Base-by-base conservation (phyloP, 2,329 filamentous ascomycete species). In the Pseudogymnoascus sp. region DNA sequence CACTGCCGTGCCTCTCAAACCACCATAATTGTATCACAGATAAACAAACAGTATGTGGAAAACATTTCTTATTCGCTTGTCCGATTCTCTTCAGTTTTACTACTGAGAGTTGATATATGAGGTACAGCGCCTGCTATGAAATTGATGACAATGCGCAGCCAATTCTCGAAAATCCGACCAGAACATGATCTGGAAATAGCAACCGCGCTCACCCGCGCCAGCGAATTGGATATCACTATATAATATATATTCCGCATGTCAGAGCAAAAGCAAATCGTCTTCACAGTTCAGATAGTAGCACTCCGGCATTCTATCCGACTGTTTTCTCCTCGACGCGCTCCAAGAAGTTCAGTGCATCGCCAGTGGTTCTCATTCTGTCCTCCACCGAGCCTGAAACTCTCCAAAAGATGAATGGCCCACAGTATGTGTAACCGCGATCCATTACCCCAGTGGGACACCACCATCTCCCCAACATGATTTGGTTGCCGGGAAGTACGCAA, bases 381-480 rank as follows among this genome's bases (percentile, higher is more conserved):
- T 40, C 59, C 33, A 2, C 16, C 3, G 33, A 37, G 23, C 37
- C 37, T 2, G 59, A 60, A 40, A 74, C 69, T 35, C 71, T 72
- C 74, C 74, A 75, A 63, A 71, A 74, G 16, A 75, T 68, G 65
- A 75, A 75, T 1, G 74, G 74, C 0, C 74, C 74, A 28, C 63
- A 31, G 65, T 65, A 69, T 16, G 63, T 63, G 18, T 62, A 66
- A 4, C 56, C 31, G 10, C 47, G n/a, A 6, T 66, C 64, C 18
- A 63, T 38, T 18, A 61, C 35, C 37, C 69, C 64, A 4, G 50
- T 63, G 2, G 64, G 63, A 75, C 65, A 73, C 78, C 72, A 81
- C 80, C 81, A 85, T 25, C 77, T 72, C 10, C 80, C 80, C 60
- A 81, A 61, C 69, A 82, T 78, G 40, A 80, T 74, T 25, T 74